phyloP scores from a whole-genome alignment of 2,329 filamentous ascomycete genomes.

The Paecilomyces sp. region DNA sequence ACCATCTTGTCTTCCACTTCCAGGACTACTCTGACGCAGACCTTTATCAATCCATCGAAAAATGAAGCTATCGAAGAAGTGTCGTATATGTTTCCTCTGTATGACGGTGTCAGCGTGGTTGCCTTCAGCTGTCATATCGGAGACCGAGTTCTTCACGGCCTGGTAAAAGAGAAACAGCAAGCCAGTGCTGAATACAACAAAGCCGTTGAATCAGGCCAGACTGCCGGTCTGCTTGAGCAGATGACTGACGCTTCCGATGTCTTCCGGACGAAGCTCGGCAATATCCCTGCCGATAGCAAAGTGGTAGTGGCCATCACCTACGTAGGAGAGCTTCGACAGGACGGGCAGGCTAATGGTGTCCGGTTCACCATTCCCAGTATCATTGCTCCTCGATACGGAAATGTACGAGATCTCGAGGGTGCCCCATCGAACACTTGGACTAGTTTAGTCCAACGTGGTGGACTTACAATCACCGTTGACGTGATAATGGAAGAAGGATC shows the following conservation, averaged over 20 bases:
- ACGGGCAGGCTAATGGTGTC: constrained; percentile 59
- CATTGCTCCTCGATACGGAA: constrained; percentile 62
- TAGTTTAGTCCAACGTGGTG: constrained; percentile 16
- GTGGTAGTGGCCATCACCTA: constrained; percentile 59
- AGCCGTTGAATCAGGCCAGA: constrained; percentile 53
- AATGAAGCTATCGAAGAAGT: constrained; percentile 45
- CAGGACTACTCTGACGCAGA: constrained; percentile 49
- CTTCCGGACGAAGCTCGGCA: constrained; percentile 62
- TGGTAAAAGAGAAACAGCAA: constrained; percentile 59
- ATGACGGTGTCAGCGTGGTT: constrained; percentile 64
- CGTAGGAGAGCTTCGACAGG: constrained; percentile 65
- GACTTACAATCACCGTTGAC: constrained; percentile 53
- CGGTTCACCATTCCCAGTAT: constrained; percentile 62
- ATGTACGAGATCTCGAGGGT: constrained; percentile 4
- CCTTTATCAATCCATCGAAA: constrained; percentile 52
- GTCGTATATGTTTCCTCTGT: constrained; percentile 63
- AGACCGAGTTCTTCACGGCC: constrained; percentile 47
- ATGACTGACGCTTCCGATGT: constrained; percentile 54
- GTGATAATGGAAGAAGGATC: constrained; percentile 51
- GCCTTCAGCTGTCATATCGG: constrained; percentile 60
- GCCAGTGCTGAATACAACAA: constrained; percentile 54
- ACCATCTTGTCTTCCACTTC: constrained; percentile 52
- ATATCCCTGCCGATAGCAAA: constrained; percentile 53
- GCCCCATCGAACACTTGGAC: constrained; percentile 10
- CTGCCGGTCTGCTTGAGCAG: constrained; percentile 60